phyloP scores from a whole-genome alignment of 164 flowering plant genomes.

The Dillenia suffruticosa region DNA sequence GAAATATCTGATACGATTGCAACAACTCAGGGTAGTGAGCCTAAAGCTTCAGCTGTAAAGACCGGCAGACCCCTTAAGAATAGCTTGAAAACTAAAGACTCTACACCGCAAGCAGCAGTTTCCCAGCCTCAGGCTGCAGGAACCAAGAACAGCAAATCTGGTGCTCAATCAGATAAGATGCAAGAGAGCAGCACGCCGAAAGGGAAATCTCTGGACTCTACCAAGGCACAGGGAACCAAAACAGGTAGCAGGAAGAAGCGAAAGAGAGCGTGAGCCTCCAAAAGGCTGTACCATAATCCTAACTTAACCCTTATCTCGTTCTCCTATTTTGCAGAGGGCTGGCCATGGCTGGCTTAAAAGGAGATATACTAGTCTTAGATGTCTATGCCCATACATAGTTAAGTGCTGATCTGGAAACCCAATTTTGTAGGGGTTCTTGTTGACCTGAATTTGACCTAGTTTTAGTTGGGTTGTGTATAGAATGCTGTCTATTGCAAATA shows the following conservation, averaged over 20 bases:
- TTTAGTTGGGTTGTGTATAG: too few relatives aligned
- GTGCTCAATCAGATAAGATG: constrained; percentile 9
- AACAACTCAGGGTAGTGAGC: too few relatives aligned
- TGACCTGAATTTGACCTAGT: too few relatives aligned
- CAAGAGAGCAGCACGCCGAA: constrained; percentile 15
- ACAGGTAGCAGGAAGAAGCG: constrained; percentile 46
- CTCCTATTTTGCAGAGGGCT: too few relatives aligned
- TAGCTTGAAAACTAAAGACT: too few relatives aligned
- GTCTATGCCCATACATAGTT: neutral
- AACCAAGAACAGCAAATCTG: constrained; percentile 5
- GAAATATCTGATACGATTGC: too few relatives aligned
- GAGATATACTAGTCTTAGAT: neutral
- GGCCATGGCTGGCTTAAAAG: too few relatives aligned
- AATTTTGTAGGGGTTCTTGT: neutral
- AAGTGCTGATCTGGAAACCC: neutral
- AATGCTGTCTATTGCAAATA: too few relatives aligned
- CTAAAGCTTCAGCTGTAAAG: too few relatives aligned
- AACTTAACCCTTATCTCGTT: neutral
- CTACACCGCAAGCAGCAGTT: too few relatives aligned
- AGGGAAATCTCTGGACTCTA: constrained; percentile 25
- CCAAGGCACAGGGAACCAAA: constrained; percentile 33
- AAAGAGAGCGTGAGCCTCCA: constrained; percentile 13
- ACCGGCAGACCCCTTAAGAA: too few relatives aligned
- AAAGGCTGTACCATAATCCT: constrained; percentile 9
- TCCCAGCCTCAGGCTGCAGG: too few relatives aligned